Evolutionary conservation across 208 protist species (phyloP), one percentile per base, ranked within the genome.

Genomic region (Phytomonas sp.): DNA sequence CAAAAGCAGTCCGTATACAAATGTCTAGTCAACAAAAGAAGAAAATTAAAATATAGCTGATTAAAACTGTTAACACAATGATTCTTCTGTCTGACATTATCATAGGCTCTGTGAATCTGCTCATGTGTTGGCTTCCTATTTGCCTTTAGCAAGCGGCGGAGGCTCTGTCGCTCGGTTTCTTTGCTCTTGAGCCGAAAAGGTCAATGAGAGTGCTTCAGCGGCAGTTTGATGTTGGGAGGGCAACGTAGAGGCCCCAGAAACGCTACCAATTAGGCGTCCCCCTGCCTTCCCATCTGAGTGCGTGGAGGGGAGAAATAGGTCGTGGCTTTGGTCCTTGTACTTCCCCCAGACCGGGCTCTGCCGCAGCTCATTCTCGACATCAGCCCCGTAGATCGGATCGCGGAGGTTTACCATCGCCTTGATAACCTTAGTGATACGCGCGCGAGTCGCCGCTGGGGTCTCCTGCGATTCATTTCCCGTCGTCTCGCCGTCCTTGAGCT

Each of bases 301-400:
- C 3, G 72, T 78, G 33, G 82, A 72, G 11, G 79, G 81, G 56
- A 97, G 83, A 73, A 97, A 97, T 42, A 97, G 70, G 52, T 97
- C 94, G 73, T 97, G 94, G 64, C 88, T 95, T 70, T 96, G 91
- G 59, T 91, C 71, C 69, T 93, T 89, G 82, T 95, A 97, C 68
- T 91, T 93, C 42, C 36, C 49, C 91, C 93, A 97, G 8, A 94
- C 80, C 0, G 61, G 16, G 66, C 80, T 93, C 49, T 79, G 45
- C 2, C 78, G 71, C 29, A 97, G 87, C 32, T 89, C 52, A 12
- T 67, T 42, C 40, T 85, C 71, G 23, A 94, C 69, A 16, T 71
- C 42, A 0, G 72, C 42, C 2, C 77, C 78, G 63, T 84, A 63
- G 11, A 75, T 33, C 0, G 86, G 78, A 61, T 93, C 88, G 26